Percentiles rank a stretch among this genome's conserved stretches.
phyloP scores from a whole-genome alignment of 2,329 filamentous ascomycete species.

The Fusarium sp. region DNA sequence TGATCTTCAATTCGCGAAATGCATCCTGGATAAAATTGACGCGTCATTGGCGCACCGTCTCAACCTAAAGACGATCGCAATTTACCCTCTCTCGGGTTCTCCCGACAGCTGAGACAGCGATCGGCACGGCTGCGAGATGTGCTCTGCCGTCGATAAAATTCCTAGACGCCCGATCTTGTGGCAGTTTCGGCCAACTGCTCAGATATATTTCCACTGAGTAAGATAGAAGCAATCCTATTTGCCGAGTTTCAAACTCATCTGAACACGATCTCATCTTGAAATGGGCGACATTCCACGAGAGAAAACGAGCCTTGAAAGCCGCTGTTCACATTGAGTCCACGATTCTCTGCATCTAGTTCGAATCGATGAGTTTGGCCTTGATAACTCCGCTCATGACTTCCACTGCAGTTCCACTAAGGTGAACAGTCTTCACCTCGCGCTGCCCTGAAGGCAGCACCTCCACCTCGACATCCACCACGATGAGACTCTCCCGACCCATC shows the following conservation, averaged over 20 bases:
- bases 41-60: not conserved
- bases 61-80: not conserved
- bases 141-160: not conserved
- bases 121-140: not conserved
- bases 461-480: slow-evolving; percentile 56
- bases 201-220: not conserved
- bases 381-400: slow-evolving; percentile 7
- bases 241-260: not conserved
- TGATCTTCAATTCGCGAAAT: not conserved
- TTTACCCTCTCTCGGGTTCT: not conserved
- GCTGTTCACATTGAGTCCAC: not conserved
- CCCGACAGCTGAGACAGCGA: not conserved
- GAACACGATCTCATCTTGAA: not conserved
- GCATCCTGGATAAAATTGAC: not conserved
- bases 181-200: not conserved
- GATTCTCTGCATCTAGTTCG: not conserved
- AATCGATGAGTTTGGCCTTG: not conserved
- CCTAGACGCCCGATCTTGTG: not conserved
- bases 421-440: slow-evolving; percentile 1
- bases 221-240: not conserved
- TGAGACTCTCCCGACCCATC: slow-evolving; percentile 69
- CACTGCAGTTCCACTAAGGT: slow-evolving; percentile 21
- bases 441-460: slow-evolving; percentile 10
- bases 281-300: not conserved
- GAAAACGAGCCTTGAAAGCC: not conserved